These are phyloP conservation scores for Alternaria triticimaculans DNA, from an alignment of 2,329 filamentous ascomycete genomes.

Conservation along the genomic window DNA sequence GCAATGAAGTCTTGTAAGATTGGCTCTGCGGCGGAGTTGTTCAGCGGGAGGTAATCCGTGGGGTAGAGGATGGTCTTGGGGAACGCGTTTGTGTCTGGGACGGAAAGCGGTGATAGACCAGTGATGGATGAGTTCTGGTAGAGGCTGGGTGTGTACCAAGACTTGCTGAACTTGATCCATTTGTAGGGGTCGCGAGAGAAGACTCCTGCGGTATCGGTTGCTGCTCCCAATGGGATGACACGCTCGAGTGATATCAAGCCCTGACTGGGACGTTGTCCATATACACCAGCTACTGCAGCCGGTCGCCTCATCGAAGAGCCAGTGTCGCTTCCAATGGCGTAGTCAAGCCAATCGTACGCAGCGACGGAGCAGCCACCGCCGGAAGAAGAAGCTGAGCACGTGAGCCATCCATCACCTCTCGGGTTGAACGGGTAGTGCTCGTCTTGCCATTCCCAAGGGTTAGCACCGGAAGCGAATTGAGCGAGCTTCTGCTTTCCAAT, in stretches of 20 bases:
- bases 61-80: conserved; percentile 52
- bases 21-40: conserved; percentile 49
- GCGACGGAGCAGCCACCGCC: conserved; percentile 51
- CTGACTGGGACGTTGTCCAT: conserved; percentile 44
- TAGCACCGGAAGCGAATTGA: conserved; percentile 52
- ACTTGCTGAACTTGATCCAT: conserved; percentile 49
- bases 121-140: conserved; percentile 47
- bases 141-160: conserved; percentile 48
- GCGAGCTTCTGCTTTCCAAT: conserved; percentile 62
- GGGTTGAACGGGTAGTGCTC: conserved; percentile 54
- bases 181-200: conserved; percentile 38
- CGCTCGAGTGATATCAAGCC: conserved; percentile 34
- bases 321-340: conserved; percentile 55
- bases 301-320: conserved; percentile 58
- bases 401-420: conserved; percentile 40
- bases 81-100: conserved; percentile 44
- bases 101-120: conserved; percentile 45
- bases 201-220: conserved; percentile 36
- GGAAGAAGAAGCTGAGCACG: conserved; percentile 37
- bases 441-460: conserved; percentile 38
- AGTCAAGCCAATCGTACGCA: conserved; percentile 56
- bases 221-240: conserved; percentile 30
- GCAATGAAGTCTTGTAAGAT: conserved; percentile 49
- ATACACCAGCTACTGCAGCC: conserved; percentile 52
- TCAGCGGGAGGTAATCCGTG: conserved; percentile 51